Evolutionary conservation across 768 basidiomycete species (phyloP).

Genomic region (Cystobasidium ongulense): DNA sequence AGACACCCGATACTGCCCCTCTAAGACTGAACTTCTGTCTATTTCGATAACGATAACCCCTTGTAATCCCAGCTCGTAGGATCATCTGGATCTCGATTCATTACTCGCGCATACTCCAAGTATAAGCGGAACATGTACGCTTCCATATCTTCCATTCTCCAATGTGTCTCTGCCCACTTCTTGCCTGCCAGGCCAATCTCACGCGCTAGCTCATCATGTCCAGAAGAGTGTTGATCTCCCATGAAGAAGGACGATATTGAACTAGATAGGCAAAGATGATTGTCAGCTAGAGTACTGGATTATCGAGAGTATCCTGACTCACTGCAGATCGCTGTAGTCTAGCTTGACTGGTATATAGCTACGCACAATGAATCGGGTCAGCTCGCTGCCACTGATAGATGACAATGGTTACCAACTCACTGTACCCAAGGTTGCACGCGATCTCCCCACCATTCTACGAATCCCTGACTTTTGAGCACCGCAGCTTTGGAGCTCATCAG

Average conservation of each 20-base stretch:
- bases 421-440: constrained; percentile 48
- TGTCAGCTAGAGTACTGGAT: constrained; percentile 42
- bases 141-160: constrained; percentile 45
- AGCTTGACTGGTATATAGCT: constrained; percentile 43
- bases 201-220: constrained; percentile 46
- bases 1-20: not conserved
- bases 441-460: constrained; percentile 41
- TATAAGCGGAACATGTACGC: constrained; percentile 47
- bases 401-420: constrained; percentile 20
- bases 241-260: constrained; percentile 47
- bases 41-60: not conserved
- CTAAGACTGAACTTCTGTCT: not conserved
- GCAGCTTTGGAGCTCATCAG: constrained; percentile 48
- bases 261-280: constrained; percentile 45
- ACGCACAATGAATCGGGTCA: not conserved
- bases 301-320: constrained; percentile 28
- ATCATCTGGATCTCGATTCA: constrained; percentile 35
- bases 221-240: constrained; percentile 41
- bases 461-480: constrained; percentile 44
- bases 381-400: not conserved
- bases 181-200: constrained; percentile 42
- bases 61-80: constrained; percentile 32
- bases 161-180: constrained; percentile 45
- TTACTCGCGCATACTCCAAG: constrained; percentile 42
- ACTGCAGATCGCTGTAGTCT: constrained; percentile 47